Evolutionary conservation across 2,329 filamentous ascomycete species (phyloP).

Genomic region (Claviceps humidiphila): DNA sequence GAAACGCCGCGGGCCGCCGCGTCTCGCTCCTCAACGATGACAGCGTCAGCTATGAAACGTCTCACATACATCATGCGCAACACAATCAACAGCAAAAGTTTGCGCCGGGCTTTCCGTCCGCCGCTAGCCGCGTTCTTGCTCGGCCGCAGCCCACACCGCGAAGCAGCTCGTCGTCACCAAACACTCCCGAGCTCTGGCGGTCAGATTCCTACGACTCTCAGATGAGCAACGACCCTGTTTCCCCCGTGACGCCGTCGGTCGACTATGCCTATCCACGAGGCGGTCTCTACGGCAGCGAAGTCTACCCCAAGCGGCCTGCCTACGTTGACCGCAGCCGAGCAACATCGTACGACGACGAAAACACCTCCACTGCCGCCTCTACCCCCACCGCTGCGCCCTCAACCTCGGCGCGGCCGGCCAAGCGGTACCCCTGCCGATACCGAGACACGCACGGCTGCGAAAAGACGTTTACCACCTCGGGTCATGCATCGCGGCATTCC

Average conservation of each 20-base stretch:
- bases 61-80: conserved; percentile 4
- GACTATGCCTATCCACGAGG: conserved; percentile 27
- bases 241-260: conserved; percentile 41
- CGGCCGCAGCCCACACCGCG: conserved; percentile 23
- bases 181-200: conserved; percentile 44
- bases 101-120: conserved; percentile 20
- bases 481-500: conserved; percentile 71
- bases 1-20: conserved; percentile 42
- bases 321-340: conserved; percentile 32
- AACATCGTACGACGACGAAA: conserved; percentile 39
- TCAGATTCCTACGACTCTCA: conserved; percentile 51
- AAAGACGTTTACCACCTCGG: conserved; percentile 74
- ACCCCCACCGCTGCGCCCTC: conserved; percentile 14
- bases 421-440: conserved; percentile 63
- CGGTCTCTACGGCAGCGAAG: conserved; percentile 25
- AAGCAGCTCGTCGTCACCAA: conserved; percentile 32
- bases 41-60: conserved; percentile 7
- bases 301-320: conserved; percentile 25
- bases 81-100: not conserved
- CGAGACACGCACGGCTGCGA: conserved; percentile 58
- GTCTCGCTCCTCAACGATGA: conserved; percentile 50
- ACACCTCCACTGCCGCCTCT: conserved; percentile 18
- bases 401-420: conserved; percentile 36
- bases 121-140: conserved; percentile 18
- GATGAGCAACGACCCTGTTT: conserved; percentile 38